These are phyloP conservation scores for Botrytis squamosa DNA, from an alignment of 2,329 filamentous ascomycete genomes.

Conservation along the genomic window DNA sequence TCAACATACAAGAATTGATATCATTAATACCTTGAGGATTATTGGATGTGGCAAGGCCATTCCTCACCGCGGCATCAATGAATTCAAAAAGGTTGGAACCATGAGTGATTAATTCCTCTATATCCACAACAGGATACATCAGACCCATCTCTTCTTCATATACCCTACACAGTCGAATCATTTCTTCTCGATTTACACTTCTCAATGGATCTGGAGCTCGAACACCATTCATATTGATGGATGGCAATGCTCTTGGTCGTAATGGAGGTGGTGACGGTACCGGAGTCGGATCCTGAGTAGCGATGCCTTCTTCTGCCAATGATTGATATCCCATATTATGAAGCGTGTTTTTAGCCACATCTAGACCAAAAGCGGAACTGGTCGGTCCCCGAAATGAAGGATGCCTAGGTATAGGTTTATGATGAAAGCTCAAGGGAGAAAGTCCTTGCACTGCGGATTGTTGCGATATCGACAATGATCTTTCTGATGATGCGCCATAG, in stretches of 20 bases:
- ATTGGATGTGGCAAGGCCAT: conserved; percentile 55
- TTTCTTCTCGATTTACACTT: conserved; percentile 74
- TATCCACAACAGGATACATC: conserved; percentile 85
- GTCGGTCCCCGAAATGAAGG: conserved; percentile 80
- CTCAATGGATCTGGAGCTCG: conserved; percentile 76
- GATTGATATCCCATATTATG: conserved; percentile 84
- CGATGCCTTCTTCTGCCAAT: conserved; percentile 62
- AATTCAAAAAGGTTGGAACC: conserved; percentile 69
- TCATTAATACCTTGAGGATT: conserved; percentile 50
- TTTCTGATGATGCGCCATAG: conserved; percentile 29
- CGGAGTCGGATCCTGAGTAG: conserved; percentile 52
- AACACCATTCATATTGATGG: conserved; percentile 33
- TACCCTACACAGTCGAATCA: conserved; percentile 71
- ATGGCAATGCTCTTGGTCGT: conserved; percentile 27
- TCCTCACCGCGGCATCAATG: conserved; percentile 64
- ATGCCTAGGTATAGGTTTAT: conserved; percentile 37
- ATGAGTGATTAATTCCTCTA: conserved; percentile 69
- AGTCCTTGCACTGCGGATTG: conserved; percentile 26
- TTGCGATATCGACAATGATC: conserved; percentile 35
- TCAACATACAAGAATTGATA: conserved; percentile 69
- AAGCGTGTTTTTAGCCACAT: conserved; percentile 82
- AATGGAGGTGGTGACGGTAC: conserved; percentile 33
- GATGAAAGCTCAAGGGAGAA: conserved; percentile 29
- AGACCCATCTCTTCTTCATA: conserved; percentile 89
- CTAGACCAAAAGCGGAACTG: conserved; percentile 79